Base-by-base conservation (phyloP, 495 filamentous ascomycete species). In the Cairneyella variabilis region DNA sequence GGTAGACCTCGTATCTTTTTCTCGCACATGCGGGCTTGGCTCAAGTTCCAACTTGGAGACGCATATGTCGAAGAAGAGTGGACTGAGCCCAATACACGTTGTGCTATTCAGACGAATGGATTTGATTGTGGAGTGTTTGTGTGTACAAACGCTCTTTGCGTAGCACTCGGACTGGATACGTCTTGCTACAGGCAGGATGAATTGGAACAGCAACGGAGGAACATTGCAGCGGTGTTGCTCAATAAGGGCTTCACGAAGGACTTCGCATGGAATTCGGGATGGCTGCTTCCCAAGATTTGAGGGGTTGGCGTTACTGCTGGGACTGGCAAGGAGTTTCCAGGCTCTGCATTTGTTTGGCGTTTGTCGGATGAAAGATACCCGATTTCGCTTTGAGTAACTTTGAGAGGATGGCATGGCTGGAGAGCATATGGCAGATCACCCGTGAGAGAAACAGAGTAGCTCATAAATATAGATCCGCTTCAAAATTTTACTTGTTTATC, bases 111-210 rank as follows among this genome's bases (percentile, higher is more conserved):
- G 57, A 70, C 70, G 42, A 95, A 95, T 59, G 77, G 77, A 0
- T 82, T 70, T 53, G 90, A 96, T 62, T 96, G 90, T 54, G 90
- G 90, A 5, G 85, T 90, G 2, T 95, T 92, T 60, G 76, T 84
- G 3, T 77, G 87, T 17, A 86, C 84, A 0, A 91, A 87, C 28
- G 83, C 84, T 28, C 83, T 88, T 50, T 86, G 84, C 59, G 62
- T 90, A 20, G 75, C 82, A 0, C 61, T 87, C 7, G 83, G 83
- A 0, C 62, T 89, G 10, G 78, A 84, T 49, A 85, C 85, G 0
- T 75, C 70, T 48, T 69, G 73, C 0, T 88, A 86, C 58, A 65
- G 68, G 0, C 67, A 81, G 20, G n/a, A 25, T 0, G 75, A 90
- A 47, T 82, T 87, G 55, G 64, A 69, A 11, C 60, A 75, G 10